These are phyloP conservation scores for Pleoardoris graminearum DNA, from an alignment of 2,329 filamentous ascomycete genomes.

Conservation along the genomic window DNA sequence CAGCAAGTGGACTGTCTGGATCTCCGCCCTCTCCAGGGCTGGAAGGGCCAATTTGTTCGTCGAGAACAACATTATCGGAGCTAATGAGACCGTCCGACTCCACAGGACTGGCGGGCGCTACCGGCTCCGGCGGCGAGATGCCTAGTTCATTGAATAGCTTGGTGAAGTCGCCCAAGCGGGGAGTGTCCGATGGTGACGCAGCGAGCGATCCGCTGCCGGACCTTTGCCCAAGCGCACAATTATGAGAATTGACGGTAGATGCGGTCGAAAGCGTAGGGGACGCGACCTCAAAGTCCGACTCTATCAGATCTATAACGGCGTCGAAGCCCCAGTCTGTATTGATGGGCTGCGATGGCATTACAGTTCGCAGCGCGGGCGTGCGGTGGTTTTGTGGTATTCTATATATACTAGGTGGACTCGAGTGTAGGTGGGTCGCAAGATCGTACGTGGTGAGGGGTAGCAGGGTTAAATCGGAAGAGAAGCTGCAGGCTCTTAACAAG, in stretches of 20 bases:
- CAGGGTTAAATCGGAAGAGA: constrained; percentile 7
- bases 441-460: neutral
- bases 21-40: neutral
- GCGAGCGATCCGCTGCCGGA: neutral
- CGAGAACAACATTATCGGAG: constrained; percentile 46
- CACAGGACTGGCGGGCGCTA: constrained; percentile 25
- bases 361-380: neutral
- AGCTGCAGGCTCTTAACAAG: constrained; percentile 7
- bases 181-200: neutral
- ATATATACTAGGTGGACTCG: too few relatives aligned
- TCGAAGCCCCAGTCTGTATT: constrained; percentile 53
- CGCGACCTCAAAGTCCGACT: constrained; percentile 25
- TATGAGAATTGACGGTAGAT: neutral
- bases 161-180: constrained; percentile 50
- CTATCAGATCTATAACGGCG: constrained; percentile 50
- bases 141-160: constrained; percentile 53
- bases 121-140: constrained; percentile 27
- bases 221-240: neutral
- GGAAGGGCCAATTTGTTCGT: neutral
- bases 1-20: constrained; percentile 3
- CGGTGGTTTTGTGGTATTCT: neutral
- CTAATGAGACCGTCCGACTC: constrained; percentile 43
- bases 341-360: constrained; percentile 41
- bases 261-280: constrained; percentile 22
- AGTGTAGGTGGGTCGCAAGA: neutral